phyloP scores from a whole-genome alignment of 2,329 filamentous ascomycete species.

The Diplodia seriata region DNA sequence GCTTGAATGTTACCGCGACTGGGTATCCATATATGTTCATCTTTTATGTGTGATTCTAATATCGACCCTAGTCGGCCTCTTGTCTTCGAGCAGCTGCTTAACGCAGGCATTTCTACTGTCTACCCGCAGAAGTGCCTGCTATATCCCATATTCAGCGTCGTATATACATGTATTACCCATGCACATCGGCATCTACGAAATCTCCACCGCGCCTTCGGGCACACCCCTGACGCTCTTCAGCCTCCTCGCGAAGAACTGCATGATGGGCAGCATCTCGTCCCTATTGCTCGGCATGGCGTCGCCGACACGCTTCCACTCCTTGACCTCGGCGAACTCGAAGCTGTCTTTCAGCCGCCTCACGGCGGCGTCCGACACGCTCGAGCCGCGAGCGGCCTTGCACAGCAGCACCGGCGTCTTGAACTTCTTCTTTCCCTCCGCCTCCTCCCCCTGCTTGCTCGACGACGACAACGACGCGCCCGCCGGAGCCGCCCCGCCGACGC shows the following conservation, averaged over 20 bases:
- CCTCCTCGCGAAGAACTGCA: conserved; percentile 79
- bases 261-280: conserved; percentile 88
- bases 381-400: conserved; percentile 60
- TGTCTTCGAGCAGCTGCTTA: too few relatives aligned
- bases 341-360: conserved; percentile 68
- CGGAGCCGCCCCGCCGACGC: conserved; percentile 67
- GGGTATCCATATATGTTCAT: too few relatives aligned
- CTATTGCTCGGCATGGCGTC: conserved; percentile 83
- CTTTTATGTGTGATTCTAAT: too few relatives aligned
- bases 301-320: conserved; percentile 57
- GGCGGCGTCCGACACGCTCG: conserved; percentile 67
- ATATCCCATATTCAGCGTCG: neutral
- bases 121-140: neutral
- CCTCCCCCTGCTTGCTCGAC: too few relatives aligned
- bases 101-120: neutral
- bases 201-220: conserved; percentile 23
- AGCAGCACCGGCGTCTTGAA: conserved; percentile 69
- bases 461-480: conserved; percentile 38
- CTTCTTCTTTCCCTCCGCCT: conserved; percentile 53
- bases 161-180: neutral
- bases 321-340: conserved; percentile 60
- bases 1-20: too few relatives aligned
- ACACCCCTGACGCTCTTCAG: conserved; percentile 50
- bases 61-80: too few relatives aligned
- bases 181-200: neutral